Conservation (phyloP, 345 rosid species). For the Citrus australasica region DNA sequence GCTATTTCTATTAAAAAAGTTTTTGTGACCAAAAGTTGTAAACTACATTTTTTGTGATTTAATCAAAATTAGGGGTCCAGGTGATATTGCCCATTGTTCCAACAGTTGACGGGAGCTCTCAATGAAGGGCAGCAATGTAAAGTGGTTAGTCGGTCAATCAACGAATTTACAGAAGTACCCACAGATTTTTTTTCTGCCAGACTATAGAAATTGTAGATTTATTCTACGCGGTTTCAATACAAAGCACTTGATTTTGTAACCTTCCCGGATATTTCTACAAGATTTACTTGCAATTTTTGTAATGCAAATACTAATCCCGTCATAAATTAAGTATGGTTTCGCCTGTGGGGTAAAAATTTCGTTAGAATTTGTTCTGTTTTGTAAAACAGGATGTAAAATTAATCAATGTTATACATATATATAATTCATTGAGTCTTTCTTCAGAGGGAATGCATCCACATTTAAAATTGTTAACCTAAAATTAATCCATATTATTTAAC, state of each 20-base stretch:
- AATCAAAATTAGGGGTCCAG: background rate
- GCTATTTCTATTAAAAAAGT: no score
- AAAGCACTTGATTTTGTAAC: background rate
- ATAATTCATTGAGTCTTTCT: no score
- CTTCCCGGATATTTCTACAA: background rate
- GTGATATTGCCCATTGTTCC: background rate
- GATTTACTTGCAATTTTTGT: background rate
- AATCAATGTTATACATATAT: no score
- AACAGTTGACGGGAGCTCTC: background rate
- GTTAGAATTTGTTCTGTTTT: background rate
- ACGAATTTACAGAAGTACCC: conserved; percentile 6
- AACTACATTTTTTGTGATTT: background rate
- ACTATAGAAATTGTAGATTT: background rate
- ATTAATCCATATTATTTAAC: no score
- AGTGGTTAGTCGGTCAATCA: no score
- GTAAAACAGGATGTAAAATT: background rate
- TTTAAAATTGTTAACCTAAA: no score
- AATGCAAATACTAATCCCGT: background rate
- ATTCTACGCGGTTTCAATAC: background rate
- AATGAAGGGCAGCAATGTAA: background rate
- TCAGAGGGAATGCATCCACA: accelerated
- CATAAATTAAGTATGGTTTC: background rate
- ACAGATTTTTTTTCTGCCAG: background rate
- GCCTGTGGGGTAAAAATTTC: background rate
- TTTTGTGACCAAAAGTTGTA: background rate